Base-by-base conservation (phyloP, 768 basidiomycete species). In the Suillus bovinus region DNA sequence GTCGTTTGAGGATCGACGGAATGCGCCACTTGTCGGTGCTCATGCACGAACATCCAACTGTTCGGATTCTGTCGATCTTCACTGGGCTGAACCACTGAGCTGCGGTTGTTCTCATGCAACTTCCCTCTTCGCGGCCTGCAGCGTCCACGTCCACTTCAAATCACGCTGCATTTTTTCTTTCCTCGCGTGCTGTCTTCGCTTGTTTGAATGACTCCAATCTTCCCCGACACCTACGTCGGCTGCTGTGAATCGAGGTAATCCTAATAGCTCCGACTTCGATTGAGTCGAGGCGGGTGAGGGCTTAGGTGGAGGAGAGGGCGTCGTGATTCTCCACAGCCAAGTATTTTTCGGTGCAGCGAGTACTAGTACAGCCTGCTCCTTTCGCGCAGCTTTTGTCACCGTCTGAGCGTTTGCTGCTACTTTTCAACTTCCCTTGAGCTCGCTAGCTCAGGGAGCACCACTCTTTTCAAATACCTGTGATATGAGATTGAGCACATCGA, bases 141-240 rank as follows among this genome's bases (percentile, higher is more conserved):
- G 61, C 46, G 72, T 74, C 59, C 71, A 71, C 75, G 82, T 66
- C 74, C 73, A 76, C 62, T 63, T 66, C 22, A 83, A 69, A 42
- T 84, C 82, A 55, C 71, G 71, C 61, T 72, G 68, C 4, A 88
- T 78, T 69, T 83, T 84, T 60, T 64, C 74, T 53, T 73, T 70
- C 61, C 88, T 71, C 27, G 81, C 78, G 17, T 79, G 72, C 63
- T 79, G 80, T 65, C 87, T 74, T 60, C 85, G 77, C 66, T 76
- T 82, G 72, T 81, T 90, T 61, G 89, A 72, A 70, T 89, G 86
- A 8, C 79, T 76, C 70, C 78, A 79, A 66, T 89, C 86, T 58
- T 72, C 75, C 33, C 75, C 73, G 3, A 73, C 73, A 2, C 74
- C 73, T 10, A 74, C 71, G 13, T 73, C 73, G 17, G 67, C 69